phyloP scores from a whole-genome alignment of 371 early-diverging fungal species.

The Mucor ambiguus region DNA sequence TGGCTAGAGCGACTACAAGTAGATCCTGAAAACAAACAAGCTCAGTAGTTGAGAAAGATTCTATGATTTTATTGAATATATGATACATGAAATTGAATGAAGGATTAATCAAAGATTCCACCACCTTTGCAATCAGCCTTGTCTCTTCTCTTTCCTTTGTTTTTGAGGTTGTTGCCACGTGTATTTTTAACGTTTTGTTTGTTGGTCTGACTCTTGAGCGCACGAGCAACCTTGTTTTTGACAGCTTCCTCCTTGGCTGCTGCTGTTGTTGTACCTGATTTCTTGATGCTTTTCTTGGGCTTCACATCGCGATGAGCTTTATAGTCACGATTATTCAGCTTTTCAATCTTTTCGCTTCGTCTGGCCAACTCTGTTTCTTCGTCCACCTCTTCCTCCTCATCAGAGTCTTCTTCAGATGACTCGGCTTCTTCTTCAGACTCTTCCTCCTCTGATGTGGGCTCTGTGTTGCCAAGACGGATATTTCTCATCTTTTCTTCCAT shows the following conservation, averaged over 20 bases:
- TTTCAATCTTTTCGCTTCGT: slow-evolving; percentile 30
- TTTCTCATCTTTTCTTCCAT: slow-evolving; percentile 29
- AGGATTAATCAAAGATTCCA: slow-evolving; percentile 43
- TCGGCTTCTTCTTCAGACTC: slow-evolving; percentile 34
- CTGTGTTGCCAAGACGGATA: slow-evolving; percentile 47
- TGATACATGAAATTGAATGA: not conserved
- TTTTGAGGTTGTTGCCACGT: slow-evolving; percentile 47
- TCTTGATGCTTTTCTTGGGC: slow-evolving; percentile 32
- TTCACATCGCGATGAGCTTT: slow-evolving; percentile 59
- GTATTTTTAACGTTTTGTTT: slow-evolving; percentile 42
- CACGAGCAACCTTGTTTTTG: slow-evolving; percentile 60
- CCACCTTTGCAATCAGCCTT: slow-evolving; percentile 38
- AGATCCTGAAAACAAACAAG: not conserved
- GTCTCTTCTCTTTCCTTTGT: slow-evolving; percentile 58
- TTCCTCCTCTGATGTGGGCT: slow-evolving; percentile 33
- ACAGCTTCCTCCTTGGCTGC: slow-evolving; percentile 53
- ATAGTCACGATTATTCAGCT: slow-evolving; percentile 58
- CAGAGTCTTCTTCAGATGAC: slow-evolving; percentile 1
- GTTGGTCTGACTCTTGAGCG: slow-evolving; percentile 43
- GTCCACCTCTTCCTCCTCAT: slow-evolving; percentile 32
- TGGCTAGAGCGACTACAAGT: slow-evolving; percentile 2
- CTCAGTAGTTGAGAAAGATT: too few species aligned
- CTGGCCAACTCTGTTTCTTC: slow-evolving; percentile 32
- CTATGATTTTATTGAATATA: not conserved
- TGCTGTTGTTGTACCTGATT: slow-evolving; percentile 12